Evolutionary conservation across 2,329 filamentous ascomycete genomes (phyloP).

Genomic region (Alternaria triticimaculans): DNA sequence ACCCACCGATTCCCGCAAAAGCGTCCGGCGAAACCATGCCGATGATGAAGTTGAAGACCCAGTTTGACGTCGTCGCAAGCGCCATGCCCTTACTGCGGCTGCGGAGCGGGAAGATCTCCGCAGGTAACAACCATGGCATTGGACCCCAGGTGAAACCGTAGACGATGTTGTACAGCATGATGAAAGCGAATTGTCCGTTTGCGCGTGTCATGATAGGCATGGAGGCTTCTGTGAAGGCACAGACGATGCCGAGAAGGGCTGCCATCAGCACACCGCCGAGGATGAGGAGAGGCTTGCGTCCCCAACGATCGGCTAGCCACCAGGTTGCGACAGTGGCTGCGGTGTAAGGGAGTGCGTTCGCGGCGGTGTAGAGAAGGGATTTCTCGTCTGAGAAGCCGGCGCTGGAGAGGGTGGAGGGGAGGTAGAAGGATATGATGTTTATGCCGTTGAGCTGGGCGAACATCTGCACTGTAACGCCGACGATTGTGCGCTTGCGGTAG

Average conservation of each 20-base stretch:
- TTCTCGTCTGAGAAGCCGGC: conserved; percentile 48
- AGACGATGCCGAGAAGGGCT: conserved; percentile 45
- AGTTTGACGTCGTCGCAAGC: conserved; percentile 49
- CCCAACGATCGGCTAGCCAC: conserved; percentile 52
- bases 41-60: conserved; percentile 50
- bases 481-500: conserved; percentile 52
- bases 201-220: conserved; percentile 39
- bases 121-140: conserved; percentile 50
- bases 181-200: conserved; percentile 50
- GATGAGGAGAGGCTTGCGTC: conserved; percentile 49
- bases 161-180: conserved; percentile 50
- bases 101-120: conserved; percentile 48
- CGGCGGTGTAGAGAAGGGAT: conserved; percentile 51
- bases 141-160: conserved; percentile 52
- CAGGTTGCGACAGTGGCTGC: conserved; percentile 50
- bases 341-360: conserved; percentile 50
- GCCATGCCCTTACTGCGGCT: conserved; percentile 52
- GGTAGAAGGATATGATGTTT: conserved; percentile 54
- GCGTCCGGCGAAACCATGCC: conserved; percentile 53
- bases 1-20: conserved; percentile 52
- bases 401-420: conserved; percentile 27
- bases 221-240: conserved; percentile 48
- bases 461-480: conserved; percentile 52
- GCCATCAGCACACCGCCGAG: conserved; percentile 44
- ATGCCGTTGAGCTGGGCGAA: conserved; percentile 53